These are phyloP conservation scores for Avena atlantica DNA, from an alignment of 176 grass and related monocot genomes.

Conservation along the genomic window DNA sequence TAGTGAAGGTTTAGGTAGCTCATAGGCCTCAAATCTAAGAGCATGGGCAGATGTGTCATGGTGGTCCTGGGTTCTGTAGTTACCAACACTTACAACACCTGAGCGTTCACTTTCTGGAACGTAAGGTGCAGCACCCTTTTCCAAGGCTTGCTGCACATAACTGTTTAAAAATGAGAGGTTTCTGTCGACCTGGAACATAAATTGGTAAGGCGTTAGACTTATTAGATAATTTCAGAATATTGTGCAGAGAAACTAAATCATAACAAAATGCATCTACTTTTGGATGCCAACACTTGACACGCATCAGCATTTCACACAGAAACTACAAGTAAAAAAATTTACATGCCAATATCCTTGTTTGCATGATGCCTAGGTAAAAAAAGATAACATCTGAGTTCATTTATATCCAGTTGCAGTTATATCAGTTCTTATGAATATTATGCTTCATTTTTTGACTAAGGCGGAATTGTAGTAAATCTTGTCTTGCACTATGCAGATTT, in stretches of 20 bases:
- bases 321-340: background rate
- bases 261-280: background rate
- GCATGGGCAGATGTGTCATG: constrained; percentile 77
- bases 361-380: background rate
- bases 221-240: background rate
- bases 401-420: background rate
- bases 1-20: constrained; percentile 79
- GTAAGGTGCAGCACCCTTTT: constrained; percentile 84
- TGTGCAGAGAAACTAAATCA: constrained; percentile 33
- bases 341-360: background rate
- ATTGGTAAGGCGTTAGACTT: constrained; percentile 28
- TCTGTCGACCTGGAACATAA: constrained; percentile 72
- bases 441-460: constrained; percentile 23
- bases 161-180: constrained; percentile 76
- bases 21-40: constrained; percentile 97
- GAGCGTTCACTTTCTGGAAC: constrained; percentile 80
- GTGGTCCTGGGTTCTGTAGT: constrained; percentile 71
- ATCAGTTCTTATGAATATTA: constrained; percentile 9
- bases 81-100: constrained; percentile 63
- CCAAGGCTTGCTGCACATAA: constrained; percentile 88
- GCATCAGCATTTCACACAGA: background rate
- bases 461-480: background rate
- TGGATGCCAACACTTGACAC: constrained; percentile 28
- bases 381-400: background rate
- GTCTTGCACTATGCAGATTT: background rate